A percentile compares a stretch with the other conserved stretches of the same genome.
Evolutionary conservation across 192 early-diverging fungal genomes (phyloP).

Genomic region (Bifiguratus adelaidae): DNA sequence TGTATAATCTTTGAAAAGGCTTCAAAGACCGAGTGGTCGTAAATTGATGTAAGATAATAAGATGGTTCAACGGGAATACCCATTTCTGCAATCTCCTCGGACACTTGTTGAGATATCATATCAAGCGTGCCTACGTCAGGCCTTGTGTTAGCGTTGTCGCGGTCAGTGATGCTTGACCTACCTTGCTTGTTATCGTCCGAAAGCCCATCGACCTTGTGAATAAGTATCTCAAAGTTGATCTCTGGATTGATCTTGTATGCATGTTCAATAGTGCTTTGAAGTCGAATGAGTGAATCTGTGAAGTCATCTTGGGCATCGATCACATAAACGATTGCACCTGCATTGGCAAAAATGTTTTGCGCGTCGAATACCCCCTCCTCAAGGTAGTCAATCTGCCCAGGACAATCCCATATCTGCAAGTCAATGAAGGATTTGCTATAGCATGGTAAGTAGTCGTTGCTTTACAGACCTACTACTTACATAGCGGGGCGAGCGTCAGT

Average conservation of each 20-base stretch:
- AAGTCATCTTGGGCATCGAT: conserved; percentile 96
- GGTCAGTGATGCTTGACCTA: conserved; percentile 18
- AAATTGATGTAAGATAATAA: conserved; percentile 90
- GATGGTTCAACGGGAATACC: conserved; percentile 60
- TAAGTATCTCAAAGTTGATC: conserved; percentile 87
- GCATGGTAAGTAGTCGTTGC: neutral
- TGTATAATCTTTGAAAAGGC: conserved; percentile 92
- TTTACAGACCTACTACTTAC: too few relatives aligned
- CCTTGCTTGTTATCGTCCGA: conserved; percentile 93
- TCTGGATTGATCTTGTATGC: conserved; percentile 73
- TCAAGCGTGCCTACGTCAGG: too few relatives aligned
- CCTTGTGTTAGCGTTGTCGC: too few relatives aligned
- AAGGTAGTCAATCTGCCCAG: conserved; percentile 77
- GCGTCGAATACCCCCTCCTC: conserved; percentile 60
- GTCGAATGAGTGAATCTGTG: conserved; percentile 58
- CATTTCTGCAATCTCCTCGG: too few relatives aligned
- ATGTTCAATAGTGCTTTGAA: conserved; percentile 59
- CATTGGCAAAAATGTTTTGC: conserved; percentile 51
- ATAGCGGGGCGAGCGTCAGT: too few relatives aligned
- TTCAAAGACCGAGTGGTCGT: conserved; percentile 90
- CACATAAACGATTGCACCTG: conserved; percentile 81
- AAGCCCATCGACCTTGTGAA: conserved; percentile 95
- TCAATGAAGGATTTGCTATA: conserved; percentile 61
- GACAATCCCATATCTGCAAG: conserved; percentile 87
- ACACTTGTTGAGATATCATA: too few relatives aligned